phyloP scores from a whole-genome alignment of 2,329 filamentous ascomycete species.

The Alternaria arbusti region DNA sequence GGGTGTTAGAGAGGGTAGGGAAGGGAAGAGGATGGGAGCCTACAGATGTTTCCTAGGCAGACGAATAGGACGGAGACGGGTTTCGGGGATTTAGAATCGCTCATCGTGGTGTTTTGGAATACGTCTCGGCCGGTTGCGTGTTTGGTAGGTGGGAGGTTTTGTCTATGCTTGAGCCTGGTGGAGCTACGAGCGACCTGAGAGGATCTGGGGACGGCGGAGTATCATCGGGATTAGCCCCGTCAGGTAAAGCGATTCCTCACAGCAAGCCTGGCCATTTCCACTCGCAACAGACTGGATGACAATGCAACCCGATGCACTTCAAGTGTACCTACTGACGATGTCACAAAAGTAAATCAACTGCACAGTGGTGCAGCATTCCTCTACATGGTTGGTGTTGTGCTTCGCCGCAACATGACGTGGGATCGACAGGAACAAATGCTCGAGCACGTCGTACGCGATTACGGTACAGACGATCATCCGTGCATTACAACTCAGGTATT shows the following conservation, averaged over 20 bases:
- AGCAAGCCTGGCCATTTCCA: neutral
- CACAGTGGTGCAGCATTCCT: neutral
- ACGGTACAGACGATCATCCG: neutral
- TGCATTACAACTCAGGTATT: neutral
- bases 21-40: too few species aligned
- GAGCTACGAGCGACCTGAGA: neutral
- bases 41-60: constrained; percentile 94
- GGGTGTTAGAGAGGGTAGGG: neutral
- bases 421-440: neutral
- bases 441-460: neutral
- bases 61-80: constrained; percentile 83
- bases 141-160: neutral
- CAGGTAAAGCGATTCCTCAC: neutral
- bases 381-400: neutral
- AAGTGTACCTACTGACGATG: neutral
- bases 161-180: neutral
- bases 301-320: neutral
- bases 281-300: neutral
- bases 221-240: neutral
- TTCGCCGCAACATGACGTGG: neutral
- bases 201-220: constrained; percentile 5
- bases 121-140: neutral
- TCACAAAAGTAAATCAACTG: neutral
- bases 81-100: constrained; percentile 22
- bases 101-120: constrained; percentile 2